Conservation (phyloP, 2,329 filamentous ascomycete species). For the Bipolaris sorokiniana region DNA sequence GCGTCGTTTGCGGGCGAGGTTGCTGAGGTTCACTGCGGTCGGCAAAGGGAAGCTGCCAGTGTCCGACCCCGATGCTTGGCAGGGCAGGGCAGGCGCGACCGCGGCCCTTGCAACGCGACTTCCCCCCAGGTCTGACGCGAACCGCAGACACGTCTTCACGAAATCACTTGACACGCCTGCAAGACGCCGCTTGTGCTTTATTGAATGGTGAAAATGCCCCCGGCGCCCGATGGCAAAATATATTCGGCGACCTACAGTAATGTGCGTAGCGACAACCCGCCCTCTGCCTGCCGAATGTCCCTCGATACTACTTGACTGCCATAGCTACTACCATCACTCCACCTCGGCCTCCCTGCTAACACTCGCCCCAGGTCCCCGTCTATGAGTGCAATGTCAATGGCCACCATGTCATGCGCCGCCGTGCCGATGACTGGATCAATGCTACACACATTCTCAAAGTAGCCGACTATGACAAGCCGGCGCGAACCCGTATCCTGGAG, state of each 20-base stretch:
- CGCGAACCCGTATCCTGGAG: conserved; percentile 91
- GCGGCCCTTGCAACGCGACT: conserved; percentile 25
- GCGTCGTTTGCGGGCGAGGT: conserved; percentile 20
- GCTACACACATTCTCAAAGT: conserved; percentile 99
- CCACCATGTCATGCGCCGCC: conserved; percentile 95
- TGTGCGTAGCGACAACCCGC: conserved; percentile 27
- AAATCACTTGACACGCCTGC: conserved; percentile 20
- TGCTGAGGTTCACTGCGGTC: conserved; percentile 22
- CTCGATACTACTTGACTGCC: neutral
- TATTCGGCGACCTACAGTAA: conserved; percentile 71
- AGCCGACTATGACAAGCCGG: conserved; percentile 95
- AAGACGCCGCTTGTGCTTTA: conserved; percentile 8
- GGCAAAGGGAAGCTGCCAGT: conserved; percentile 23
- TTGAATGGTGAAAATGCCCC: conserved; percentile 42
- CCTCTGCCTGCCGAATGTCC: neutral
- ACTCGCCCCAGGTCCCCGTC: conserved; percentile 75
- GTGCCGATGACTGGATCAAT: conserved; percentile 97
- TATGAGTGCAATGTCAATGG: conserved; percentile 88
- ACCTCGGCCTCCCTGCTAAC: conserved; percentile 24
- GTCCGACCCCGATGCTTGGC: conserved; percentile 26
- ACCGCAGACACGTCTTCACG: conserved; percentile 21
- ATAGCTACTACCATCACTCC: neutral
- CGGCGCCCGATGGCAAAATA: conserved; percentile 55
- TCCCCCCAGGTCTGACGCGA: conserved; percentile 17
- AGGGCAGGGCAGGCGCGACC: conserved; percentile 26